Conservation (phyloP, 441 rosid species). For the Capsella rubella region DNA sequence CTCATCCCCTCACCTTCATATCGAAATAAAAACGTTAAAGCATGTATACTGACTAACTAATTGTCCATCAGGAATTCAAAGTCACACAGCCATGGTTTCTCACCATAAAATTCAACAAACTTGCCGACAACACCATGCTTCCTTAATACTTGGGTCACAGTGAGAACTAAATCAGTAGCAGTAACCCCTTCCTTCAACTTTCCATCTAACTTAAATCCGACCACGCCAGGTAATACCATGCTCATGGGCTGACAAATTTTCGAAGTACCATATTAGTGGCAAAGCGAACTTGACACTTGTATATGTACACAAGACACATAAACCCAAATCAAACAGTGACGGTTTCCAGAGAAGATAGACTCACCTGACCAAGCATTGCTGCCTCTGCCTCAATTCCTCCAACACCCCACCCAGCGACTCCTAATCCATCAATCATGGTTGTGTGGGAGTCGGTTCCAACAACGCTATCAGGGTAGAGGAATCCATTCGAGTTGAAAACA, state of each 20-base stretch:
- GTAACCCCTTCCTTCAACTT: conserved; percentile 64
- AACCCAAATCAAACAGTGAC: background rate
- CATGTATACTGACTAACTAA: background rate
- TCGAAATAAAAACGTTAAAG: conserved; percentile 11
- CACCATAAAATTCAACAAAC: conserved; percentile 74
- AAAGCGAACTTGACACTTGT: background rate
- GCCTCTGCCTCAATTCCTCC: conserved; percentile 82
- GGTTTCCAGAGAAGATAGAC: conserved; percentile 12
- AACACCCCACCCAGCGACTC: conserved; percentile 81
- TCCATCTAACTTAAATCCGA: conserved; percentile 66
- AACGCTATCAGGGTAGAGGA: conserved; percentile 72
- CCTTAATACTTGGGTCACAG: conserved; percentile 69
- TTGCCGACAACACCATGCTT: conserved; percentile 81
- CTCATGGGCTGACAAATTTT: conserved; percentile 67
- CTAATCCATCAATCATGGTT: conserved; percentile 75
- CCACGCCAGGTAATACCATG: conserved; percentile 79
- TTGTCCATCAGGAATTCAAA: background rate
- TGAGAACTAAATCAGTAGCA: conserved; percentile 74
- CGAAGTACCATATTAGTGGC: conserved; percentile 35
- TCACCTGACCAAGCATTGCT: conserved; percentile 76
- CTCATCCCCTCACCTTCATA: conserved; percentile 67
- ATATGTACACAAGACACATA: conserved; percentile 1
- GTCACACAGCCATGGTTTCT: conserved; percentile 13
- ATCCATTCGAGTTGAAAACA: conserved; percentile 62
- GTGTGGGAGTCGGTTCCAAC: conserved; percentile 78